phyloP scores from a whole-genome alignment of 2,329 filamentous ascomycete species.

The Clarireedia paspali region DNA sequence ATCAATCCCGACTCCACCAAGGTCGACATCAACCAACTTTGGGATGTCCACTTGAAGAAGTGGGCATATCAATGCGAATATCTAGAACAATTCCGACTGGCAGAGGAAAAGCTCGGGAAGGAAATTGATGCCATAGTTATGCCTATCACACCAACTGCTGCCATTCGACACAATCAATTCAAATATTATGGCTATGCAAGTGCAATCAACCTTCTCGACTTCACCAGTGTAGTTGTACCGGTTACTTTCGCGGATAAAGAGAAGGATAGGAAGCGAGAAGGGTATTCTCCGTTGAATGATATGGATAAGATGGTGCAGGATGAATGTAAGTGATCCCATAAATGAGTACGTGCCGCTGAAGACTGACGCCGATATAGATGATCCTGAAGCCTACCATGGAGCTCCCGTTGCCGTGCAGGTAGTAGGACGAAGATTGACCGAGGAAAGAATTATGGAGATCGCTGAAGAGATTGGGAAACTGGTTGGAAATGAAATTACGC shows the following conservation, averaged over 20 bases:
- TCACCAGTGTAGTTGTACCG: constrained; percentile 35
- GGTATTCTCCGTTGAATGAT: constrained; percentile 16
- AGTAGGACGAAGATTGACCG: constrained; percentile 21
- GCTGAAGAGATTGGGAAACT: constrained; percentile 30
- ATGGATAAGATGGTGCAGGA: constrained; percentile 20
- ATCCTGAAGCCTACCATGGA: constrained; percentile 22
- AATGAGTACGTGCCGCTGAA: too few relatives aligned
- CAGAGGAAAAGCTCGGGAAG: constrained; percentile 22
- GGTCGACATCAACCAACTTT: constrained; percentile 21
- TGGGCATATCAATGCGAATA: constrained; percentile 29
- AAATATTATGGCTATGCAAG: constrained; percentile 22
- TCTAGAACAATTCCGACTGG: constrained; percentile 27
- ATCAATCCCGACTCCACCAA: constrained; percentile 16
- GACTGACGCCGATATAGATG: constrained; percentile 13
- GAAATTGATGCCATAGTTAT: constrained; percentile 30
- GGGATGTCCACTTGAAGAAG: constrained; percentile 20
- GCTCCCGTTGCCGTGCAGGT: constrained; percentile 25
- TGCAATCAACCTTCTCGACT: constrained; percentile 24
- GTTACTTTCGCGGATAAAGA: constrained; percentile 35
- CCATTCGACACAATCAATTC: constrained; percentile 24
- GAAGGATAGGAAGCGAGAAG: constrained; percentile 25
- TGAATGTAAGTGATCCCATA: constrained; percentile 19
- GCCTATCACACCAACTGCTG: constrained; percentile 28
- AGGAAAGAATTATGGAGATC: constrained; percentile 29
- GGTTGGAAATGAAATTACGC: constrained; percentile 26